phyloP scores from a whole-genome alignment of 2,329 filamentous ascomycete species.

The Drechslera avenae region DNA sequence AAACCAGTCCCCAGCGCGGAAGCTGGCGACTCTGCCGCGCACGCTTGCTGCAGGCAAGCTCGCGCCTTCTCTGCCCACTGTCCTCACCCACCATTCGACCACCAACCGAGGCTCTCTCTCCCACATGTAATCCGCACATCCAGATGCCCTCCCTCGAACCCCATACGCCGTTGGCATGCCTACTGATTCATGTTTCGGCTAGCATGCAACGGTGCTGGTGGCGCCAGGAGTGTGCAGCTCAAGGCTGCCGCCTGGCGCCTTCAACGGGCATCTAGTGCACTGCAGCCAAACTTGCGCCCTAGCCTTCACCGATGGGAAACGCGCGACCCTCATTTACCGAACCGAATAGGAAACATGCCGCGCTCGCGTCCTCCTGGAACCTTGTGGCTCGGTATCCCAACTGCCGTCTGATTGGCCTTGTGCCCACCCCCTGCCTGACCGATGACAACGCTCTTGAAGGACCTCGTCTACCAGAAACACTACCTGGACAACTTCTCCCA shows the following conservation, averaged over 20 bases:
- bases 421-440: slow-evolving; percentile 5
- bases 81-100: neutral
- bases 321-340: slow-evolving; percentile 8
- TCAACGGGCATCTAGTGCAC: slow-evolving; percentile 12
- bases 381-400: slow-evolving; percentile 8
- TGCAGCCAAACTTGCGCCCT: slow-evolving; percentile 8
- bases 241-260: slow-evolving; percentile 11
- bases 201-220: slow-evolving; percentile 14
- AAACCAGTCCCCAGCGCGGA: neutral
- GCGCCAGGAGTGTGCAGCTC: slow-evolving; percentile 5
- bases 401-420: slow-evolving; percentile 5
- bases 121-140: neutral
- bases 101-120: too few relatives aligned
- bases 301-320: slow-evolving; percentile 11
- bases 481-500: slow-evolving; percentile 1
- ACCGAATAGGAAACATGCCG: slow-evolving; percentile 11
- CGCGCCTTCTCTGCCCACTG: neutral
- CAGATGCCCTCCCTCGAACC: neutral
- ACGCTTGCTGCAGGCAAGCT: neutral
- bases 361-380: slow-evolving; percentile 1
- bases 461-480: slow-evolving; percentile 9
- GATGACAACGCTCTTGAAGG: slow-evolving; percentile 1
- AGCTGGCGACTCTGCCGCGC: slow-evolving; percentile 3
- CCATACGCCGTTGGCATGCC: slow-evolving; percentile 3
- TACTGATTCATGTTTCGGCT: slow-evolving; percentile 10